Base-by-base conservation (phyloP, 192 early-diverging fungal genomes). In the Spizellomyces punctatus region DNA sequence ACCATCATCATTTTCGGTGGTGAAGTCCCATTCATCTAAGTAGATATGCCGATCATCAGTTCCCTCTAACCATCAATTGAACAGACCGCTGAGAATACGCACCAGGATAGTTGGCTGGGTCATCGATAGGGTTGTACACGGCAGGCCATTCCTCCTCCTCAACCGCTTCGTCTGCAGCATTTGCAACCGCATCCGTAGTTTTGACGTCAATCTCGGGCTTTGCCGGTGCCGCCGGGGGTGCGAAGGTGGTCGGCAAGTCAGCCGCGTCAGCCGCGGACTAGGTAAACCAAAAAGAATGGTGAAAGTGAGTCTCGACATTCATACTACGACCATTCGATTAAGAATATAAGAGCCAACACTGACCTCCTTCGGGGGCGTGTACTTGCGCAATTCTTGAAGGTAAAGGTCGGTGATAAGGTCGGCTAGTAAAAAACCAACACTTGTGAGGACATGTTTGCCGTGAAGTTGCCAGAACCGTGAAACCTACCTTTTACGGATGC, bases 121-220 rank as follows among this genome's bases (percentile, higher is more conserved):
- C 83, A 52, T 85, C 83, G 58, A 85, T 82, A 50, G 78, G 69
- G 73, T 76, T 69, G 74, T 75, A 73, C 36, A 85, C 75, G 22
- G 77, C 67, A 63, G 83, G 83, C 83, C 83, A 85, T 66, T 72
- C 79, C 62, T 74, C 79, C 60, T 85, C 83, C 47, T 48, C 79
- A 47, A 81, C 54, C 36, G 74, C 75, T 55, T 76, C 78, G 10
- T 80, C 78, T 10, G 57, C 9, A 16, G 58, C 74, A 22, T 61
- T 46, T 42, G 54, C 72, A 19, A 42, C 65, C 16, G 60, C 44
- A 8, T 45, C 63, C 27, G 27, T 36, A 0, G 27, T 36, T 36
- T 36, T 36, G 46, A 55, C 16, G 21, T 85, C 83, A 12, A 85
- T 41, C 52, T 69, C 78, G 16, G 83, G 83, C 67, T 77, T 80